phyloP scores from a whole-genome alignment of 441 rosid genomes.

The Jatropha podagrica region DNA sequence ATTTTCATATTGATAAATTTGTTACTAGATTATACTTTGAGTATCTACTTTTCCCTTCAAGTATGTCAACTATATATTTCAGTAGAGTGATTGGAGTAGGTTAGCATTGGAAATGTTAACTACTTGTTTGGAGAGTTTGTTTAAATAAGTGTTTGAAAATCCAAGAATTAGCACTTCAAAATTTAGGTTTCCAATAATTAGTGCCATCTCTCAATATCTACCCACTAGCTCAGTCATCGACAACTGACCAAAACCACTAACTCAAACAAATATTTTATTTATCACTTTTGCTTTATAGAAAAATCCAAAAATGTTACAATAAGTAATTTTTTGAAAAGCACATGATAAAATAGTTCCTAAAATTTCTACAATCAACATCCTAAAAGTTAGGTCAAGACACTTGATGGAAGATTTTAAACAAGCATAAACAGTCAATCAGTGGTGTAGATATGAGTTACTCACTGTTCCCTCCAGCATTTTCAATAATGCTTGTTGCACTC shows the following conservation, averaged over 20 bases:
- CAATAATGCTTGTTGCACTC: slow-evolving; percentile 92
- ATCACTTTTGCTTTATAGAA: neutral
- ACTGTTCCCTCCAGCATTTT: slow-evolving; percentile 99
- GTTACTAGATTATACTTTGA: too few relatives aligned
- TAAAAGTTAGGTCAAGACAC: neutral
- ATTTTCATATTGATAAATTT: too few relatives aligned
- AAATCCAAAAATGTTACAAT: neutral
- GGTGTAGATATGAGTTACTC: slow-evolving; percentile 38
- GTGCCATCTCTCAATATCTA: neutral
- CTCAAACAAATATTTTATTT: neutral
- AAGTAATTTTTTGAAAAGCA: neutral
- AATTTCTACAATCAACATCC: neutral
- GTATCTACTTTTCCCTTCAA: too few relatives aligned
- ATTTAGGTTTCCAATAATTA: neutral
- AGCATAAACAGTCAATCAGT: neutral
- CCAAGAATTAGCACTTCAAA: neutral
- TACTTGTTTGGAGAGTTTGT: too few relatives aligned
- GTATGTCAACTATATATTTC: too few relatives aligned
- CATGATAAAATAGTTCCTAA: neutral
- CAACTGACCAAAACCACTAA: neutral
- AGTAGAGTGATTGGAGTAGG: too few relatives aligned
- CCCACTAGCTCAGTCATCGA: neutral
- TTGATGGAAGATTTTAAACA: neutral
- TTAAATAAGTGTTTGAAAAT: too few relatives aligned
- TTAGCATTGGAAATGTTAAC: too few relatives aligned